phyloP scores from a whole-genome alignment of 805 yeast species.

The Pichia phayaonensis region DNA sequence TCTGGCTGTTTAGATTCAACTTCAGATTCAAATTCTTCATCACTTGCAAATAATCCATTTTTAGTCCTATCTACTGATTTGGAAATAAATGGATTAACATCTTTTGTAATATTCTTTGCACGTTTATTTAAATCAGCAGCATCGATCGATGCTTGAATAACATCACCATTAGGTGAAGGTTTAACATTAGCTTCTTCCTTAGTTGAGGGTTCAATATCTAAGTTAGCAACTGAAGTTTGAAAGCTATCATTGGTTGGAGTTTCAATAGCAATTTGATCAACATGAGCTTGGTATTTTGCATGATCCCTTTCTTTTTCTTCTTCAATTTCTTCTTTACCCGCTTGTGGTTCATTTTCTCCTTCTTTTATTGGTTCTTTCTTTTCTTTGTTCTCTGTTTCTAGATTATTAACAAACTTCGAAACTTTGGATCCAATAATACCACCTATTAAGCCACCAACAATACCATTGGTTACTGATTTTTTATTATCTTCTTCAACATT shows the following conservation, averaged over 20 bases:
- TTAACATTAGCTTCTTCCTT: neutral
- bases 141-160: neutral
- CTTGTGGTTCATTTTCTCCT: neutral
- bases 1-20: neutral
- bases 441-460: neutral
- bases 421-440: neutral
- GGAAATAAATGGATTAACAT: constrained; percentile 2
- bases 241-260: neutral
- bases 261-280: neutral
- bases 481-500: neutral
- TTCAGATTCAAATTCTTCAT: neutral
- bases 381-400: neutral
- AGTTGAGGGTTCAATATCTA: neutral
- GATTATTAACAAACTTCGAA: neutral
- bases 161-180: neutral
- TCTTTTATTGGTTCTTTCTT: neutral
- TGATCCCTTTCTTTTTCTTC: neutral
- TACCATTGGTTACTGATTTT: neutral
- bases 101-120: neutral
- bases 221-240: neutral
- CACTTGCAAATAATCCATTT: neutral
- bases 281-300: neutral
- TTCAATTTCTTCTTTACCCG: neutral
- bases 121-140: neutral
- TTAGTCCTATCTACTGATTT: neutral